Conservation (phyloP, 495 filamentous ascomycete species). For the Evernia prunastri region DNA sequence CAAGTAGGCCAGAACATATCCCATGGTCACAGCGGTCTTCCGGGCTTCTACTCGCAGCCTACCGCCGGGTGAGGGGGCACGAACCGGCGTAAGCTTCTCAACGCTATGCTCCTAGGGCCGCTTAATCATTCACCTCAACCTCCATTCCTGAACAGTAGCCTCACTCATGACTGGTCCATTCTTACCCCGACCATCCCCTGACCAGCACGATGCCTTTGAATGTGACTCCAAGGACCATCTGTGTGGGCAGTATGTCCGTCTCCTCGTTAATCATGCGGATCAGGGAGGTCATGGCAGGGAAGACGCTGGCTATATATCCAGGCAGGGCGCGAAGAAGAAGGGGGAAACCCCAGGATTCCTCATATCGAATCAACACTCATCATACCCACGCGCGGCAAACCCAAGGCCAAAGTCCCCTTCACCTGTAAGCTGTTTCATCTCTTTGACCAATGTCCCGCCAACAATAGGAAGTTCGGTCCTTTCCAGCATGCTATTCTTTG, state of each 20-base stretch:
- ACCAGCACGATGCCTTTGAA: slow-evolving; percentile 11
- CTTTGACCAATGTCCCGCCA: neutral
- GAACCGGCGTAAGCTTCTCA: neutral
- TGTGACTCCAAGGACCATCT: slow-evolving; percentile 14
- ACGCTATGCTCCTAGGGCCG: slow-evolving; percentile 3
- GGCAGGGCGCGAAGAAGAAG: slow-evolving; percentile 9
- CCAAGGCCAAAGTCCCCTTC: slow-evolving; percentile 4
- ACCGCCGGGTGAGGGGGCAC: slow-evolving; percentile 3
- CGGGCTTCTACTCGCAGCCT: slow-evolving; percentile 5
- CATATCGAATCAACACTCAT: slow-evolving; percentile 6
- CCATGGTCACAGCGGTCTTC: neutral
- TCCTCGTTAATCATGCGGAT: neutral
- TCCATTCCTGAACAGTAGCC: slow-evolving; percentile 18
- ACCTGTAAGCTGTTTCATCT: slow-evolving; percentile 13
- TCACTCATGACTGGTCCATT: slow-evolving; percentile 21
- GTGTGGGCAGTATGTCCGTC: slow-evolving; percentile 5
- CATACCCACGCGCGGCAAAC: slow-evolving; percentile 6
- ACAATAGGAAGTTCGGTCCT: neutral
- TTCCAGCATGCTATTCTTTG: slow-evolving; percentile 5
- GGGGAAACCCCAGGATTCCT: slow-evolving; percentile 1
- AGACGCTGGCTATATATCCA: slow-evolving; percentile 15
- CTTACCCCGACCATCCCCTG: slow-evolving; percentile 18
- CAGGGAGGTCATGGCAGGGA: slow-evolving; percentile 20
- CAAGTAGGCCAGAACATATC: slow-evolving; percentile 1
- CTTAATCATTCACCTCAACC: slow-evolving; percentile 6